Percentiles rank a stretch among this genome's conserved stretches.
Conservation (phyloP, 1,139 yeast species). For the Insectozyma bohioensis region DNA sequence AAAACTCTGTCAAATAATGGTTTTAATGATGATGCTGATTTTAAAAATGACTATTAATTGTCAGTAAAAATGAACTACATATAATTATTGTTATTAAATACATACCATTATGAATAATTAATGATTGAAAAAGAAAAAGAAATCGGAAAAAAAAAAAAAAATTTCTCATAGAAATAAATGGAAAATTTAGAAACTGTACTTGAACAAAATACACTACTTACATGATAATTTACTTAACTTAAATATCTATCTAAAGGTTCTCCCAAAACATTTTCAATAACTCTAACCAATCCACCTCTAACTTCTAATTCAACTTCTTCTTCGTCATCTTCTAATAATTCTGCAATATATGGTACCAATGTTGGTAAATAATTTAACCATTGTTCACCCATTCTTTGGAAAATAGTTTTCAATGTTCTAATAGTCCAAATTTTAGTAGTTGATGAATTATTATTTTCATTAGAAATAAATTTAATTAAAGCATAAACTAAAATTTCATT, state of each 20-base stretch:
- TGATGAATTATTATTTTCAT: slow-evolving; percentile 31
- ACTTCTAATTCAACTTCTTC: slow-evolving; percentile 92
- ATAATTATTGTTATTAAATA: background rate
- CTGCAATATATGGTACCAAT: slow-evolving; percentile 93
- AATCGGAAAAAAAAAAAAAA: slow-evolving; percentile 2
- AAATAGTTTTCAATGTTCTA: slow-evolving; percentile 73
- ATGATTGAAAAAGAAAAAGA: background rate
- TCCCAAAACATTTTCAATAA: slow-evolving; percentile 87
- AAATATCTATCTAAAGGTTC: slow-evolving; percentile 92
- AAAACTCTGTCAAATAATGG: slow-evolving; percentile 95
- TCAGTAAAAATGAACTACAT: slow-evolving; percentile 14
- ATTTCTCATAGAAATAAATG: slow-evolving; percentile 8
- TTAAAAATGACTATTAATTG: slow-evolving; percentile 52
- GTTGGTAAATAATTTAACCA: slow-evolving; percentile 93
- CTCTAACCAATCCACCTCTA: slow-evolving; percentile 88
- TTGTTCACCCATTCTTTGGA: slow-evolving; percentile 90
- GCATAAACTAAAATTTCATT: slow-evolving; percentile 49
- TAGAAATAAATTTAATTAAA: slow-evolving; percentile 38
- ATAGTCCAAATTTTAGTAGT: slow-evolving; percentile 77
- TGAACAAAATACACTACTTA: slow-evolving; percentile 11
- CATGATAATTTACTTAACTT: slow-evolving; percentile 36
- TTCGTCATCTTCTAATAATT: slow-evolving; percentile 90
- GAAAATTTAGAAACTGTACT: slow-evolving; percentile 4
- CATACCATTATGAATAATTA: slow-evolving; percentile 1
- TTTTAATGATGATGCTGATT: slow-evolving; percentile 81